These are phyloP conservation scores for Xanthoconium stramineum DNA, from an alignment of 768 basidiomycete species.

Conservation along the genomic window DNA sequence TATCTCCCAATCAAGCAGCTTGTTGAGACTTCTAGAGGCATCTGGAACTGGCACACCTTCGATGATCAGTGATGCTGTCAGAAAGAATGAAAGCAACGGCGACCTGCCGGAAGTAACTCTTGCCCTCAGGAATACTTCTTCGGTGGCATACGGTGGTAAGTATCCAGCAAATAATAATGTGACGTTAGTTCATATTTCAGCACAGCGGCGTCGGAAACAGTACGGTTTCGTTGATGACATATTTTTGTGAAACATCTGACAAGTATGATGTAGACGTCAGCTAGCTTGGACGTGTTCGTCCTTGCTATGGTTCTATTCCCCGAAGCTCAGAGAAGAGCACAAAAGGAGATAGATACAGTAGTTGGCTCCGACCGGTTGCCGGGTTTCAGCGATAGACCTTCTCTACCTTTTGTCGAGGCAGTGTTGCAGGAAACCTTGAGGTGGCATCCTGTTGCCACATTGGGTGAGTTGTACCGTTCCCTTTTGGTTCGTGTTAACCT, in stretches of 20 bases:
- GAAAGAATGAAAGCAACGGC: slow-evolving; percentile 17
- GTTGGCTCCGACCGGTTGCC: slow-evolving; percentile 22
- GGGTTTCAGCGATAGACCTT: slow-evolving; percentile 18
- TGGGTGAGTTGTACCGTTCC: slow-evolving; percentile 16
- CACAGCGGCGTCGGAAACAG: slow-evolving; percentile 28
- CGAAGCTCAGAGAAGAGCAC: slow-evolving; percentile 20
- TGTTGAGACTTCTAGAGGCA: slow-evolving; percentile 9
- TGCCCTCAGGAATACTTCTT: slow-evolving; percentile 19
- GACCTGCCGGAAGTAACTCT: slow-evolving; percentile 18
- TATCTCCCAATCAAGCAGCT: neutral
- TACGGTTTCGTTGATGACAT: slow-evolving; percentile 6
- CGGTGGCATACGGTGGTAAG: slow-evolving; percentile 25
- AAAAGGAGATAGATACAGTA: slow-evolving; percentile 23
- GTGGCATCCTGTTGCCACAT: slow-evolving; percentile 22
- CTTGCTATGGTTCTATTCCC: slow-evolving; percentile 30
- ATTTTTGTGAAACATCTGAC: neutral
- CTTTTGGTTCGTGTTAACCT: neutral
- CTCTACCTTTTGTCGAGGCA: slow-evolving; percentile 27
- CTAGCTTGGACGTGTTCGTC: slow-evolving; percentile 20
- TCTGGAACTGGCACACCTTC: slow-evolving; percentile 16
- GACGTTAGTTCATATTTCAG: slow-evolving; percentile 4
- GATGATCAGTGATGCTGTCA: slow-evolving; percentile 21
- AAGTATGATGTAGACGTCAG: slow-evolving; percentile 16
- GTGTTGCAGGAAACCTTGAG: slow-evolving; percentile 21
- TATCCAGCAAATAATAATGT: neutral